Evolutionary conservation across 352 stramenopile species (phyloP), one percentile per base, ranked within the genome.

Genomic region (Phytophthora ohioensis): DNA sequence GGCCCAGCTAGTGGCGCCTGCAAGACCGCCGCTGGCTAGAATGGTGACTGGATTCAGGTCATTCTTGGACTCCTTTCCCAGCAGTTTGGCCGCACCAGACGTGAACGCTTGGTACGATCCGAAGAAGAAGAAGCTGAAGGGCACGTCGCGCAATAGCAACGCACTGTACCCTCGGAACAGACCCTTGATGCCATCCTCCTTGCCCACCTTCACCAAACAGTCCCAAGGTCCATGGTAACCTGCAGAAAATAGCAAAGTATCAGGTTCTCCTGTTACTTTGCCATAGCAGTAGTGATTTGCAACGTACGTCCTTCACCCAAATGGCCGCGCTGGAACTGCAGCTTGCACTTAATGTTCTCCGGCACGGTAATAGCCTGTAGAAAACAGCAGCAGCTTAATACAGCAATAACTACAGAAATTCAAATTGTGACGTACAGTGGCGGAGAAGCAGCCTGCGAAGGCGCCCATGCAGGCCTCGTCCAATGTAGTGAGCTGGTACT

Each of bases 41-140:
- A 97, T 93, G 15, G 79, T 65, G 7, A 90, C 43, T 39, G 85
- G 84, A 46, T 93, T 81, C 36, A 97, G 77, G 3, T 96, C 87
- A 32, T 85, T 83, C 66, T 92, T 91, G 45, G 85, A 91, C 27
- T 75, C 55, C 31, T 91, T 86, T 48, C 71, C 67, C 21, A 91
- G 59, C n/a, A 81, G 32, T n/a, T 70, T 75, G 13, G 72, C 67
- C 31, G 90, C 75, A 8, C 67, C 46, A 5, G 82, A 88, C 27
- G 85, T 95, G 75, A 88, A 91, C 35, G 82, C 80, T 45, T 95
- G 79, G 69, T 96, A 97, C 45, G 78, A 79, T 49, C 90, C 90
- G 48, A 97, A 97, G 76, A 97, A 97, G 71, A 91, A 93, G 64
- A 96, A 96, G 70, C 92, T 96, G 76, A 97, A 97, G 30, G 91